Base-by-base conservation (phyloP, 495 filamentous ascomycete genomes). In the Penicillium silybi region DNA sequence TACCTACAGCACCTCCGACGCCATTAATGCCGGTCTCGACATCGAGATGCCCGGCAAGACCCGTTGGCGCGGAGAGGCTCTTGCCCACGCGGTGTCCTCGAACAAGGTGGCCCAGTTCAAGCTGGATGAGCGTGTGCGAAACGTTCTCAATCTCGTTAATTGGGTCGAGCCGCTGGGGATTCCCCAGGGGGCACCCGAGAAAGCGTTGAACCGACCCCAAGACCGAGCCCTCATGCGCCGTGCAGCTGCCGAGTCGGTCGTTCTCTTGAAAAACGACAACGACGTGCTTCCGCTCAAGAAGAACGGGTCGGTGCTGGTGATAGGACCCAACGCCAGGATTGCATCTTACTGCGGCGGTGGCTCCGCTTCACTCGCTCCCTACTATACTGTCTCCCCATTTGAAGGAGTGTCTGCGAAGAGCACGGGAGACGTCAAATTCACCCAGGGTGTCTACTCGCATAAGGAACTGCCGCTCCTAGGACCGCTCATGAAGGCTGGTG, bases 291-390 rank as follows among this genome's bases (percentile, higher is more conserved):
- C 87, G 2, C 64, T 90, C 9, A 74, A 79, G 46, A 79, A 74
- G 53, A 66, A 70, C 25, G 80, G 79, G 32, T 68, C 67, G 40
- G 76, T 90, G 39, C 85, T 86, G 6, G 75, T 92, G n/a, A 90
- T 95, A 44, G 87, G 87, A 3, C 87, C 87, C 1, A 90, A 90
- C 60, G 79, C 85, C 9, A 84, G 88, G 58, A 69, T 83, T 46
- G 85, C 87, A 0, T 84, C 85, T 46, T 83, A 83, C 40, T 82
- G 85, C 45, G 88, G 89, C 27, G 89, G 89, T 42, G 88, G 89
- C 22, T 87, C 83, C 56, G 87, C 89, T 1, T 80, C 80, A 46
- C 70, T 92, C 17, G 82, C 83, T 48, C 83, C 86, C 6, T 91
- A 91, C 59, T 89, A 90, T 60, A 80, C 77, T 19, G 69, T 84